phyloP scores from a whole-genome alignment of 805 yeast genomes.

The Wickerhamiella kurtzmanii region DNA sequence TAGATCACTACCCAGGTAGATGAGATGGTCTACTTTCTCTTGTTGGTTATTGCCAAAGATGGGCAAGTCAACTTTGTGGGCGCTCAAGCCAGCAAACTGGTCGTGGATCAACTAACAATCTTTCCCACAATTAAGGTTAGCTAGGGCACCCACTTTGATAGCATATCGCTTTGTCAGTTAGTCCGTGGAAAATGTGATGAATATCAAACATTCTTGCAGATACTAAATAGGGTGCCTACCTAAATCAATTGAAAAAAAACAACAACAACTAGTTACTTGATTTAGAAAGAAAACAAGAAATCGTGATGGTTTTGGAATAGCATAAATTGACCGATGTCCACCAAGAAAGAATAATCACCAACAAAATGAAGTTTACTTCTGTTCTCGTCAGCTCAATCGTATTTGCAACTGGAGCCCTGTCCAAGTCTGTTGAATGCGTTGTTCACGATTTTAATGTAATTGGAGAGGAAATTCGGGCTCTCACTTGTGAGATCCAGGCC shows the following conservation, averaged over 20 bases:
- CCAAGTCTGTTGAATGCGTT: conserved; percentile 9
- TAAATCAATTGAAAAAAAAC: background rate
- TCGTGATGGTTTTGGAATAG: background rate
- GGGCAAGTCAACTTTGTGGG: no score
- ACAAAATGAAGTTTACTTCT: background rate
- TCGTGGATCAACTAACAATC: no score
- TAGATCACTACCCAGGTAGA: no score
- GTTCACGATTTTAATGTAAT: conserved; percentile 9
- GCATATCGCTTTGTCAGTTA: background rate
- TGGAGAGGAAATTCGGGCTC: background rate
- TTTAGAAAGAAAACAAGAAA: background rate
- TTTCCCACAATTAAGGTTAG: no score
- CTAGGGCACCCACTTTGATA: no score
- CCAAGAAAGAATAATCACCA: background rate
- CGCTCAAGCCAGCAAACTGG: no score
- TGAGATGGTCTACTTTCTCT: no score
- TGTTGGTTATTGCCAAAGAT: no score
- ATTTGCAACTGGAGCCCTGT: conserved; percentile 1
- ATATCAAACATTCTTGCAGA: conserved; percentile 1
- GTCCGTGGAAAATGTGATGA: no score
- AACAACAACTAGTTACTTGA: background rate
- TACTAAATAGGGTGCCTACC: background rate
- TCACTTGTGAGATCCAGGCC: conserved; percentile 4
- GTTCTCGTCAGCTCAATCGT: background rate
- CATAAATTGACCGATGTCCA: background rate